Evolutionary conservation across 2,329 filamentous ascomycete genomes (phyloP).

Genomic region (Fusarium sp.): DNA sequence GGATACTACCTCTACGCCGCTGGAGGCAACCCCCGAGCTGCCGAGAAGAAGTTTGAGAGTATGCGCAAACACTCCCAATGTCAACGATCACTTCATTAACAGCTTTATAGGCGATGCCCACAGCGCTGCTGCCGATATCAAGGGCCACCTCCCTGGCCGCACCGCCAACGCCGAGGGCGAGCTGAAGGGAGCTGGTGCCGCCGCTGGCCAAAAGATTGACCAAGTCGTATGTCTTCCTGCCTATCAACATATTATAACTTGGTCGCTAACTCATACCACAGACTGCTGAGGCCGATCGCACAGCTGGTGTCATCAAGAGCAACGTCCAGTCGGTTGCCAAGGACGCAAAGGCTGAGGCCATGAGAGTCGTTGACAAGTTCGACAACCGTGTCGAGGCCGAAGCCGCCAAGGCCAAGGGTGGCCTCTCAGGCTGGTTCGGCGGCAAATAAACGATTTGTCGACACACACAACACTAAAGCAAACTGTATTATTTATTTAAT

Average conservation of each 20-base stretch:
- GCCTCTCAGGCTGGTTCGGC: constrained; percentile 88
- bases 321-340: constrained; percentile 69
- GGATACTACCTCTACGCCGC: constrained; percentile 94
- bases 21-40: constrained; percentile 82
- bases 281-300: constrained; percentile 69
- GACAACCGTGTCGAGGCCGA: constrained; percentile 84
- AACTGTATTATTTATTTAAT: constrained; percentile 27
- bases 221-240: constrained; percentile 67
- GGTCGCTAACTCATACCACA: constrained; percentile 26
- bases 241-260: background rate
- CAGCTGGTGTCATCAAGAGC: constrained; percentile 70
- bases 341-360: constrained; percentile 70
- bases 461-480: constrained; percentile 7
- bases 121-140: constrained; percentile 73
- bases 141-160: constrained; percentile 71
- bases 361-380: constrained; percentile 82
- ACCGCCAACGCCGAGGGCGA: constrained; percentile 72
- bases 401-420: constrained; percentile 84
- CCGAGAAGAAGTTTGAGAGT: constrained; percentile 91
- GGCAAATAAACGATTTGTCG: constrained; percentile 44
- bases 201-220: constrained; percentile 74
- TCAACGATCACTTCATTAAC: constrained; percentile 24
- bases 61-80: constrained; percentile 46
- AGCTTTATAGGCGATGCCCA: constrained; percentile 76
- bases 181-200: constrained; percentile 59